Evolutionary conservation across 2,329 filamentous ascomycete species (phyloP).

Genomic region (Exophiala phaeomuriformis): DNA sequence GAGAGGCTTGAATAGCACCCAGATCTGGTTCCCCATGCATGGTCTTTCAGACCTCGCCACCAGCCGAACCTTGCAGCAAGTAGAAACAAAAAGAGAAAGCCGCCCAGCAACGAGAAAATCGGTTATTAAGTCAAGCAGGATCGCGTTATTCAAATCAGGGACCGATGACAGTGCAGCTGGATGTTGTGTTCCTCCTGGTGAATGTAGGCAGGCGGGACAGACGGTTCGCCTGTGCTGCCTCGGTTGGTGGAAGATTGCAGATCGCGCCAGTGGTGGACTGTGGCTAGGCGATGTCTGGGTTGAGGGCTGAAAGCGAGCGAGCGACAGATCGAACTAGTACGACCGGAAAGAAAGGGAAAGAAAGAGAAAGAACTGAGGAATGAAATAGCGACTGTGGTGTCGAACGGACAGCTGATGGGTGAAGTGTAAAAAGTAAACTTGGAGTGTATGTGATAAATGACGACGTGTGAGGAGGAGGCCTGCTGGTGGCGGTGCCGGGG

Average conservation of each 20-base stretch:
- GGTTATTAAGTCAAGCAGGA: neutral
- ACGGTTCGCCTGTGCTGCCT: constrained; percentile 12
- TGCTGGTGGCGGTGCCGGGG: constrained; percentile 16
- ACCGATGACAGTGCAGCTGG: neutral
- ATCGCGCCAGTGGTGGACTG: neutral
- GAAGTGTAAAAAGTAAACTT: constrained; percentile 2
- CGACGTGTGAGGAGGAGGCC: constrained; percentile 18
- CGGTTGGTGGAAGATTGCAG: constrained; percentile 7
- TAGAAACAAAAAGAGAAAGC: constrained; percentile 24
- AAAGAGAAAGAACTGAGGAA: neutral
- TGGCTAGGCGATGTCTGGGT: neutral
- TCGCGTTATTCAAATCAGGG: neutral
- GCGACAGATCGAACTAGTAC: constrained; percentile 20
- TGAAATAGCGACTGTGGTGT: constrained; percentile 17
- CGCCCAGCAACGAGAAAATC: constrained; percentile 16
- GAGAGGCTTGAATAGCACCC: constrained; percentile 16
- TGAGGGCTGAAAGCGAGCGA: constrained; percentile 16
- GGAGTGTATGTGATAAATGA: constrained; percentile 18
- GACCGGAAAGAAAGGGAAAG: constrained; percentile 13
- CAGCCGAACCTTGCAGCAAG: neutral
- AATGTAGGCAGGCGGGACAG: constrained; percentile 6
- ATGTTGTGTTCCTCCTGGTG: neutral
- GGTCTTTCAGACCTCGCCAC: constrained; percentile 9
- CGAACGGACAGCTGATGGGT: constrained; percentile 11
- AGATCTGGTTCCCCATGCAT: constrained; percentile 19